A percentile compares a stretch with the other conserved stretches of the same genome.
Evolutionary conservation across 164 flowering plant species (phyloP).

Genomic region (Paratinospora sagittata): DNA sequence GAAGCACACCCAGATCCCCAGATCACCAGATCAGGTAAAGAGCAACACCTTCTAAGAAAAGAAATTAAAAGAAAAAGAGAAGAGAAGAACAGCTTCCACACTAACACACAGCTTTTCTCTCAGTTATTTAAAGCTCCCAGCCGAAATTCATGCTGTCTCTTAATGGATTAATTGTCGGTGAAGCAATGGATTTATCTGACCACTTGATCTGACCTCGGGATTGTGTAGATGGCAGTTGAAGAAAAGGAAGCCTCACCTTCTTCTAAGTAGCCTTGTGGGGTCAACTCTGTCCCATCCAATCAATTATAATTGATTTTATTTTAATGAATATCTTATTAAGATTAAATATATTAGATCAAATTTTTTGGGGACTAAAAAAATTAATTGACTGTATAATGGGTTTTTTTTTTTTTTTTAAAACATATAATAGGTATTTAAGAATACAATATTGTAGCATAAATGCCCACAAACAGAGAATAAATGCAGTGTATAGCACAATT

Average conservation of each 20-base stretch:
- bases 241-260: background rate
- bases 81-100: constrained; percentile 1
- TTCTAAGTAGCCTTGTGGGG: no score
- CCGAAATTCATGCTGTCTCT: background rate
- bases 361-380: no score
- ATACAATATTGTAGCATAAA: no score
- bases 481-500: no score
- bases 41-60: constrained; percentile 1
- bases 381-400: no score
- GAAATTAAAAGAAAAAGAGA: background rate
- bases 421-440: no score
- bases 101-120: background rate
- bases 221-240: background rate
- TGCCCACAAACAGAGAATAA: no score
- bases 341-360: no score
- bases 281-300: no score
- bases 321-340: no score
- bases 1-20: background rate
- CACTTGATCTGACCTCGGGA: background rate
- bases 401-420: no score
- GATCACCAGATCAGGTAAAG: background rate
- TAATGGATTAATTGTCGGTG: constrained; percentile 9
- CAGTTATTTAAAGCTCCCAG: background rate
- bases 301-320: no score
- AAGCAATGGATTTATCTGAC: background rate